Evolutionary conservation across 768 basidiomycete genomes (phyloP), one percentile per base, ranked within the genome.

Genomic region (Boletus reticuloceps): DNA sequence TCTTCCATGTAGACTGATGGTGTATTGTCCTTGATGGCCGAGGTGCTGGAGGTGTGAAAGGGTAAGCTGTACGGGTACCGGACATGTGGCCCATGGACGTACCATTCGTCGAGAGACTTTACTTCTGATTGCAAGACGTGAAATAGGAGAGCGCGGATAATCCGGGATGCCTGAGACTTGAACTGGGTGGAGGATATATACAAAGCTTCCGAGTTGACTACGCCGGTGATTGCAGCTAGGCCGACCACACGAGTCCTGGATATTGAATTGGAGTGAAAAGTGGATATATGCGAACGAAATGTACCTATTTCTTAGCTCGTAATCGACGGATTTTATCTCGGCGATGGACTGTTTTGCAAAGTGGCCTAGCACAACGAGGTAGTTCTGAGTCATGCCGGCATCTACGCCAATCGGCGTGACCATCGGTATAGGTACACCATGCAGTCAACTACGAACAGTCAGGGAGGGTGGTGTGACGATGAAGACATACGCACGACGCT

Each of bases 341-440:
- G 72, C 73, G 53, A 74, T 78, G 54, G 89, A 85, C 61, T 90
- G 77, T 13, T 68, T 67, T 10, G 88, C 75, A 66, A 96, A 93
- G 55, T 77, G 81, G 12, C 70, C 72, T 37, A 96, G 78, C 31
- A 84, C 80, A 9, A 79, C 77, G 32, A 91, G 72, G 69, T 96
- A 96, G 53, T 85, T 79, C 27, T 76, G 75, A 0, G 91, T 89
- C 47, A 91, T 74, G 31, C 66, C 72, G 52, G 81, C 81, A 64
- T 96, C 94, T 13, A 86, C 82, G 27, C 89, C 91, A 58, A 95
- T 84, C 39, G n/a, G 89, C 75, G 51, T 85, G 85, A 0, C 93
- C 92, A 61, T 95, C 88, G 20, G 94, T 93, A 61, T 86, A 97
- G 16, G 94, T 94, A 19, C 89, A 88, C 88, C 92, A 98, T 2